Percentiles rank a stretch among this genome's conserved stretches.
Evolutionary conservation across 805 yeast genomes (phyloP).

Genomic region (Danielozyma ontarioensis): DNA sequence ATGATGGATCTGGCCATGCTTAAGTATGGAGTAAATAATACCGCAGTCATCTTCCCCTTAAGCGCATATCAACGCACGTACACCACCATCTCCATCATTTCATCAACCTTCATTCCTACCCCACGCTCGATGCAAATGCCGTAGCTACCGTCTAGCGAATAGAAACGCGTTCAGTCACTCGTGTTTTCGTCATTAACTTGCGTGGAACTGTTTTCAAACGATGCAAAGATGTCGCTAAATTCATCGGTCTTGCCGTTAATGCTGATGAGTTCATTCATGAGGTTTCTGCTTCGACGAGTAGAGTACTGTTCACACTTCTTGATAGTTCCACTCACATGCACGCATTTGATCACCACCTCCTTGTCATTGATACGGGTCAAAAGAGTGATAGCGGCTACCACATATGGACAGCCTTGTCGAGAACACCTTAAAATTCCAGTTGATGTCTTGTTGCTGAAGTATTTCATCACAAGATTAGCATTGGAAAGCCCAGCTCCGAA

Average conservation of each 20-base stretch:
- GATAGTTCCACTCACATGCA: conserved; percentile 81
- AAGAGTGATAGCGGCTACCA: conserved; percentile 63
- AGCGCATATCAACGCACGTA: no score
- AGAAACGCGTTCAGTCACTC: no score
- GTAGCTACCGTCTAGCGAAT: no score
- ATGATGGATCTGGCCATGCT: neutral
- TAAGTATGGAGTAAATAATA: no score
- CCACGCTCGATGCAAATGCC: no score
- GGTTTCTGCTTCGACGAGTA: conserved; percentile 40
- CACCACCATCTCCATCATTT: no score
- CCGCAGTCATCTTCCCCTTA: neutral
- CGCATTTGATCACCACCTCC: conserved; percentile 52
- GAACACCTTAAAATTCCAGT: conserved; percentile 81
- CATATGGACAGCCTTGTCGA: conserved; percentile 54
- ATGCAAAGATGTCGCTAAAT: no score
- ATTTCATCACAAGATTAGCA: conserved; percentile 59
- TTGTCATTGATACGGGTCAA: conserved; percentile 47
- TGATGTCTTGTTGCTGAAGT: conserved; percentile 75
- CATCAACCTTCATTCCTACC: no score
- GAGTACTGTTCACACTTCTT: conserved; percentile 75
- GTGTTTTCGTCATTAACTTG: no score
- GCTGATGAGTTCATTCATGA: no score
- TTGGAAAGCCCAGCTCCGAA: conserved; percentile 64
- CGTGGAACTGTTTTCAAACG: no score
- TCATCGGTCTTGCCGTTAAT: no score